These are phyloP conservation scores for Irpex sp. DNA, from an alignment of 1,284 basidiomycete species.

Conservation along the genomic window DNA sequence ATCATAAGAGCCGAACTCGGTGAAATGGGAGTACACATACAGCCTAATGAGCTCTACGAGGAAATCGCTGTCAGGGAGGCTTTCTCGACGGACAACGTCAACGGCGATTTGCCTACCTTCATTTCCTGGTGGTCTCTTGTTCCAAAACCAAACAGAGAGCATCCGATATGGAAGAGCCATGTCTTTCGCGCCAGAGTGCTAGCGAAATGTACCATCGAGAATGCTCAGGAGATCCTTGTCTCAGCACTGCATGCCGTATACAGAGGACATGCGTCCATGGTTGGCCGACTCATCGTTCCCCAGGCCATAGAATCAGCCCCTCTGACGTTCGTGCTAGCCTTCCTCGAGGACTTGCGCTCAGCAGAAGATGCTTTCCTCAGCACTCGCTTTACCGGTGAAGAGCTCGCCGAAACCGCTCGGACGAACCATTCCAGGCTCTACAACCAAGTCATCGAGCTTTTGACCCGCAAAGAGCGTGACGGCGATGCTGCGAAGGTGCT, in stretches of 20 bases:
- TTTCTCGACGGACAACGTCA: slow-evolving; percentile 18
- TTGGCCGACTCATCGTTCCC: background rate
- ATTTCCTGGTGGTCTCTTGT: slow-evolving; percentile 37
- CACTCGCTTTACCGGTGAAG: background rate
- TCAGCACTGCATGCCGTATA: background rate
- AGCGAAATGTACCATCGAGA: background rate
- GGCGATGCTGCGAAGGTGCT: background rate
- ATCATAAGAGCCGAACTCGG: slow-evolving; percentile 29
- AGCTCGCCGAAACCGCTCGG: background rate
- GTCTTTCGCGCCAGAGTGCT: background rate
- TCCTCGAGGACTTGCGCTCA: background rate
- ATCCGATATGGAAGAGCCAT: background rate
- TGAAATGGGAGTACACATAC: slow-evolving; percentile 29
- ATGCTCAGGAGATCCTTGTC: background rate
- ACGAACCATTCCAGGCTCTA: background rate
- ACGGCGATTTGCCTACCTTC: slow-evolving; percentile 25
- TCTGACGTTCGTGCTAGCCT: background rate
- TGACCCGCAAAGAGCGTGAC: background rate
- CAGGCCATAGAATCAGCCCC: slow-evolving; percentile 3
- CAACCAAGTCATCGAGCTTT: background rate
- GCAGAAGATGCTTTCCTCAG: background rate
- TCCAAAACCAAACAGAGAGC: slow-evolving; percentile 18
- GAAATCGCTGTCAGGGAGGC: slow-evolving; percentile 26
- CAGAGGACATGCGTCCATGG: slow-evolving; percentile 1
- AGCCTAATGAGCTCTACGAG: slow-evolving; percentile 28